Evolutionary conservation across 768 basidiomycete species (phyloP).

Genomic region (Podaxis mareebaensis): DNA sequence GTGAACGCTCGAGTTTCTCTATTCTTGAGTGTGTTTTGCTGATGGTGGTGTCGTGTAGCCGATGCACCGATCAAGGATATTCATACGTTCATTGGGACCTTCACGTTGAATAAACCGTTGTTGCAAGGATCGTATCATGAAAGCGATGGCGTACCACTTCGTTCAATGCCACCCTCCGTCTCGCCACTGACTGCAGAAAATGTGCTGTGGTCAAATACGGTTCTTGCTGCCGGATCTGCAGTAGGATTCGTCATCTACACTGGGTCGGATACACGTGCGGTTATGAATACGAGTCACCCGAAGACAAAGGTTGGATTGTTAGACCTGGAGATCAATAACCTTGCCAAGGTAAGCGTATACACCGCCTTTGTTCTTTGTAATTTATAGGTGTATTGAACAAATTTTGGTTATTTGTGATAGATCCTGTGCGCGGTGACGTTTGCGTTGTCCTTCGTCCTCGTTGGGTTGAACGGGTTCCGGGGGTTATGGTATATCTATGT

Average conservation of each 20-base stretch:
- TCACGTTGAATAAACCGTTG: conserved; percentile 65
- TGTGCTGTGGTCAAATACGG: conserved; percentile 96
- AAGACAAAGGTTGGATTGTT: conserved; percentile 91
- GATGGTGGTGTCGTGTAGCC: conserved; percentile 45
- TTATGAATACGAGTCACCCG: conserved; percentile 98
- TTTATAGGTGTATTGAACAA: background rate
- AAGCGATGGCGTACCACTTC: conserved; percentile 37
- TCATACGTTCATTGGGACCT: conserved; percentile 91
- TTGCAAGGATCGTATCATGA: conserved; percentile 25
- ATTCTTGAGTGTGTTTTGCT: background rate
- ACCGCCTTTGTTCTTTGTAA: background rate
- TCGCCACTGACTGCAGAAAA: conserved; percentile 95
- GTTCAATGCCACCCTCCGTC: conserved; percentile 51
- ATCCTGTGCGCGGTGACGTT: conserved; percentile 96
- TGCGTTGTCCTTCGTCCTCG: conserved; percentile 84
- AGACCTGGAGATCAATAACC: conserved; percentile 91
- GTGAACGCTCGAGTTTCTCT: conserved; percentile 38
- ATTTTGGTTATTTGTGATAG: no score
- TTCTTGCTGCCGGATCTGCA: conserved; percentile 91
- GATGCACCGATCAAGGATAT: conserved; percentile 97
- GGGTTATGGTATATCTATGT: conserved; percentile 97
- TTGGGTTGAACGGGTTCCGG: conserved; percentile 94
- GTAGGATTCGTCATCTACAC: conserved; percentile 95
- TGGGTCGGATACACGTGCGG: conserved; percentile 91
- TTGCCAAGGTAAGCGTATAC: conserved; percentile 84